Percentiles rank a stretch among this genome's conserved stretches.
These are phyloP conservation scores for Colletotrichum sp. DNA, from an alignment of 2,329 filamentous ascomycete species.

Conservation along the genomic window DNA sequence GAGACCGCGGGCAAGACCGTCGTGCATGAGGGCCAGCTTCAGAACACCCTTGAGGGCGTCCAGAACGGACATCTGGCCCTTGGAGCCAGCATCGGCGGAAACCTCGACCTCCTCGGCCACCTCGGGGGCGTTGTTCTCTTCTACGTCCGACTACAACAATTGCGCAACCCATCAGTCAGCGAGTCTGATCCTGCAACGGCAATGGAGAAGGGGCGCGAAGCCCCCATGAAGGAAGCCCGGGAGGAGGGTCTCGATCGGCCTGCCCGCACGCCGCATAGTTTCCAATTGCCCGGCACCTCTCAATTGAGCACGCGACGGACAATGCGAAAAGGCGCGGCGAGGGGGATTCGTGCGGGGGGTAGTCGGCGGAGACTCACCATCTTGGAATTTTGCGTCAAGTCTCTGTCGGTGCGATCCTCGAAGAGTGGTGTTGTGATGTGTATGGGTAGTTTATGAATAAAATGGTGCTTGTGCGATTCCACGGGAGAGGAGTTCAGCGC, in stretches of 20 bases:
- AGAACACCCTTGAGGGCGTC: slow-evolving; percentile 99
- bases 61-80: slow-evolving; percentile 96
- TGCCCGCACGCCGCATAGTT: not conserved
- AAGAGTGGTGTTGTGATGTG: slow-evolving; percentile 55
- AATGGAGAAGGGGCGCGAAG: not conserved
- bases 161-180: slow-evolving; percentile 22
- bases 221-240: not conserved
- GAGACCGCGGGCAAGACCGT: slow-evolving; percentile 97
- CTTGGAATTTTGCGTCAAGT: slow-evolving; percentile 54
- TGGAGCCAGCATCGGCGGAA: slow-evolving; percentile 84
- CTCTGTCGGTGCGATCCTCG: slow-evolving; percentile 71
- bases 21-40: slow-evolving; percentile 99
- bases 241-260: not conserved
- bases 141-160: slow-evolving; percentile 91
- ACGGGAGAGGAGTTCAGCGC: not conserved
- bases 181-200: not conserved
- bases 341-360: not conserved
- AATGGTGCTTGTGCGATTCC: slow-evolving; percentile 26
- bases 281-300: not conserved
- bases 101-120: slow-evolving; percentile 93
- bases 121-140: slow-evolving; percentile 93
- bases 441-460: slow-evolving; percentile 37
- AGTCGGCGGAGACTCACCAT: slow-evolving; percentile 56
- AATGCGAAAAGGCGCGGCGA: not conserved
- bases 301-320: not conserved